phyloP scores from a whole-genome alignment of 371 early-diverging fungal species.

The Rhizopus sp. region DNA sequence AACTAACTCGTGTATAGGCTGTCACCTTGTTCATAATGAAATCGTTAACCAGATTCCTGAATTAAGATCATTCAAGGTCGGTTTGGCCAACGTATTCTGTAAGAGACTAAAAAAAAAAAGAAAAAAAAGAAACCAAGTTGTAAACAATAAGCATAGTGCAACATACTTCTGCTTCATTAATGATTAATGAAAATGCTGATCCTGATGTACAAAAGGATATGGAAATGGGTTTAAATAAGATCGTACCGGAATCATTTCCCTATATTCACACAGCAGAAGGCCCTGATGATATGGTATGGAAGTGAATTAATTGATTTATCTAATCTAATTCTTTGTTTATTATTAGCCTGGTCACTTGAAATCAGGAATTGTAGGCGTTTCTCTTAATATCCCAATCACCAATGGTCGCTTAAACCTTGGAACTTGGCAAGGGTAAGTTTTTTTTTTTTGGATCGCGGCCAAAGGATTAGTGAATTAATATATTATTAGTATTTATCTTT shows the following conservation, averaged over 20 bases:
- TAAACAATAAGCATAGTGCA: conserved; percentile 56
- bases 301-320: neutral
- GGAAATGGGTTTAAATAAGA: conserved; percentile 65
- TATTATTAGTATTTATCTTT: neutral
- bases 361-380: conserved; percentile 80
- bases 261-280: conserved; percentile 84
- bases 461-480: too few species aligned
- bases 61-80: conserved; percentile 62
- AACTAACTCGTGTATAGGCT: conserved; percentile 47
- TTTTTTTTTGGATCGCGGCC: neutral
- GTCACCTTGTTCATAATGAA: conserved; percentile 81
- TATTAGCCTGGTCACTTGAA: conserved; percentile 90
- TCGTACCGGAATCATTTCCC: conserved; percentile 70
- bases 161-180: conserved; percentile 89
- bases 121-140: neutral
- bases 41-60: conserved; percentile 67
- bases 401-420: conserved; percentile 79
- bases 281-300: conserved; percentile 50
- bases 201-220: conserved; percentile 82
- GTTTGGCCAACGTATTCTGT: conserved; percentile 84
- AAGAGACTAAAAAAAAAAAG: conserved; percentile 22
- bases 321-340: conserved; percentile 41
- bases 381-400: conserved; percentile 85
- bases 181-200: conserved; percentile 87
- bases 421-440: conserved; percentile 89